Percentiles rank a stretch among this genome's conserved stretches.
Conservation (phyloP, 495 filamentous ascomycete species). For the Penicillium salamii region DNA sequence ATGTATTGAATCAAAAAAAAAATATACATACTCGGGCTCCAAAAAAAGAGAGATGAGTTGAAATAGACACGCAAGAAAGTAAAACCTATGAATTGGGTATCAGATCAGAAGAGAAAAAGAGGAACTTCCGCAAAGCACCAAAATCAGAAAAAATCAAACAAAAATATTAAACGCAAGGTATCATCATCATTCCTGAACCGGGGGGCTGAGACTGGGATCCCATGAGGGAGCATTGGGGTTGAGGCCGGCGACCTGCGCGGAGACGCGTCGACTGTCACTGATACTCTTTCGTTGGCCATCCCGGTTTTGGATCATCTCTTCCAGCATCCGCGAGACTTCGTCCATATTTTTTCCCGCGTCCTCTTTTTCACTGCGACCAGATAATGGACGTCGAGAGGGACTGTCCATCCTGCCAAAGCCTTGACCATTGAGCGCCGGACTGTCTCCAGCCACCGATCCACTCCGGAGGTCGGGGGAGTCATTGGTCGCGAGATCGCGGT, state of each 20-base stretch:
- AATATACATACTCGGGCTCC: conserved; percentile 1
- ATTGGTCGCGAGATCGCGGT: conserved; percentile 65
- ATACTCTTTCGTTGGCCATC: conserved; percentile 58
- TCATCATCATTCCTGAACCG: conserved; percentile 8
- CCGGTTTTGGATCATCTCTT: conserved; percentile 90
- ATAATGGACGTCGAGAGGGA: conserved; percentile 11
- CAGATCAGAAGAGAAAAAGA: conserved; percentile 22
- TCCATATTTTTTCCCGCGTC: conserved; percentile 68
- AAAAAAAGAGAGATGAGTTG: not conserved
- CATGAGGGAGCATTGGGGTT: conserved; percentile 18
- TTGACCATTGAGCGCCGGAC: conserved; percentile 23
- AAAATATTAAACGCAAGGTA: not conserved
- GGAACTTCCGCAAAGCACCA: conserved; percentile 2
- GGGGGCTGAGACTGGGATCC: conserved; percentile 7
- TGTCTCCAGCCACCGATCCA: conserved; percentile 31
- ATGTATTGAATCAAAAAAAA: conserved; percentile 2
- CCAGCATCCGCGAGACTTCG: conserved; percentile 84
- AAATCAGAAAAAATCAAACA: conserved; percentile 9
- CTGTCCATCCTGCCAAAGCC: conserved; percentile 17
- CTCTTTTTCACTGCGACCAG: conserved; percentile 21
- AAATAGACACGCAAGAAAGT: conserved; percentile 11
- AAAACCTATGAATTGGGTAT: conserved; percentile 26
- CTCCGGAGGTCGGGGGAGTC: conserved; percentile 37
- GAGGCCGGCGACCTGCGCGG: conserved; percentile 28
- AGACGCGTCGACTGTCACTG: conserved; percentile 34